Percentiles rank a stretch among this genome's conserved stretches.
phyloP scores from a whole-genome alignment of 768 basidiomycete species.

The Mycena galopus region DNA sequence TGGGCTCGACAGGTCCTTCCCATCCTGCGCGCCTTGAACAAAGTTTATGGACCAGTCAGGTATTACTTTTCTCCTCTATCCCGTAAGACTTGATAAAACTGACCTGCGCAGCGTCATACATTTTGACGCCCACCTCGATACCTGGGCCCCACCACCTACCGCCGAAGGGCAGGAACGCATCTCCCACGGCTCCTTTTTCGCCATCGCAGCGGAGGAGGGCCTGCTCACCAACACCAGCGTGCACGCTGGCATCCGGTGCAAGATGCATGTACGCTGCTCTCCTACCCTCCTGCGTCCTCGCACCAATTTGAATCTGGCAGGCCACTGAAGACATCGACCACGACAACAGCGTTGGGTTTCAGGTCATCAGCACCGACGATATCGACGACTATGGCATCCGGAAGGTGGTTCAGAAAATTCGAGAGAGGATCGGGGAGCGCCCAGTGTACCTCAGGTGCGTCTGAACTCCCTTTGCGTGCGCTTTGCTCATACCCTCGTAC shows the following conservation, averaged over 20 bases:
- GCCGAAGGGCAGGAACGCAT: conserved; percentile 61
- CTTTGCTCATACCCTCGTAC: background rate
- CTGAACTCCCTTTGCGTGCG: background rate
- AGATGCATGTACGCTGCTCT: background rate
- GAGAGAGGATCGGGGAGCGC: conserved; percentile 65
- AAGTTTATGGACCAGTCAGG: conserved; percentile 75
- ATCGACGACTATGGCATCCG: conserved; percentile 72
- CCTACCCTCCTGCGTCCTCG: too few species aligned
- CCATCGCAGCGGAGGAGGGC: conserved; percentile 70
- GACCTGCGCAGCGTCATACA: conserved; percentile 63
- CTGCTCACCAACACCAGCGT: conserved; percentile 73
- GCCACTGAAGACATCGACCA: conserved; percentile 6
- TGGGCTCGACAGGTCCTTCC: conserved; percentile 58
- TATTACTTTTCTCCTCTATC: conserved; percentile 63
- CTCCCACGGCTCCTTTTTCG: conserved; percentile 80
- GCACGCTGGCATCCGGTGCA: conserved; percentile 73
- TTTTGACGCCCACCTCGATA: conserved; percentile 76
- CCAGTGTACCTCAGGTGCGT: conserved; percentile 74
- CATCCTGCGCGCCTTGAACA: conserved; percentile 74
- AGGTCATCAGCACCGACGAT: conserved; percentile 55
- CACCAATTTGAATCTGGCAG: background rate
- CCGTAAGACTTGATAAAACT: conserved; percentile 53
- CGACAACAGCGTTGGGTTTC: conserved; percentile 20
- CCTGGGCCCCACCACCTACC: conserved; percentile 56
- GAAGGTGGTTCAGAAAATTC: conserved; percentile 68